Evolutionary conservation across 1,139 yeast genomes (phyloP).

Genomic region (Meyerozyma sp.): DNA sequence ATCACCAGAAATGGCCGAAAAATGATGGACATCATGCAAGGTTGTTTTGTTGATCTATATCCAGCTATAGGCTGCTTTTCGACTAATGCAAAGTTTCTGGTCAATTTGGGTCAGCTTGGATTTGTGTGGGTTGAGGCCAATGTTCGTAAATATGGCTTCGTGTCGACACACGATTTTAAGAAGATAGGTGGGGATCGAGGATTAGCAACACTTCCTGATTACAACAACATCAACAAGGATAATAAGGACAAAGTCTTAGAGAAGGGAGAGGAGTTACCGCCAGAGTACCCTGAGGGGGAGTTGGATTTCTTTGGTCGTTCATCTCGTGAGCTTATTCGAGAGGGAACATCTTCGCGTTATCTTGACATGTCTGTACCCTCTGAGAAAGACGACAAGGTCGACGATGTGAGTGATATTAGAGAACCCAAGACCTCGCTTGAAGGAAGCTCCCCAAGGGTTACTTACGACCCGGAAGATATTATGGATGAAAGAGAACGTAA

Average conservation of each 20-base stretch:
- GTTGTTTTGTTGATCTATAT: slow-evolving; percentile 72
- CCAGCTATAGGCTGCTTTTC: slow-evolving; percentile 84
- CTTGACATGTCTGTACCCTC: neutral
- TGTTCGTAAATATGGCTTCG: slow-evolving; percentile 89
- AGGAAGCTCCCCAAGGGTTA: slow-evolving; percentile 17
- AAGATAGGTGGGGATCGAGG: slow-evolving; percentile 43
- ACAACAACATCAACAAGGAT: slow-evolving; percentile 18
- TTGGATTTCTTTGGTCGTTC: slow-evolving; percentile 59
- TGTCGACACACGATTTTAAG: slow-evolving; percentile 41
- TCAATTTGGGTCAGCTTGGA: slow-evolving; percentile 87
- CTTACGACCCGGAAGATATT: slow-evolving; percentile 35
- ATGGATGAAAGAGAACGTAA: slow-evolving; percentile 36
- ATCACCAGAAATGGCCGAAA: slow-evolving; percentile 90
- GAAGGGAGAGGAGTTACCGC: slow-evolving; percentile 72
- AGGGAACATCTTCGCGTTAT: slow-evolving; percentile 9
- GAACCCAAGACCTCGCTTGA: slow-evolving; percentile 3
- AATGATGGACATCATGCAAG: slow-evolving; percentile 75
- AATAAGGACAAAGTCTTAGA: slow-evolving; percentile 49
- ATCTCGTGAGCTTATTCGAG: slow-evolving; percentile 21
- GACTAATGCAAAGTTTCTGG: slow-evolving; percentile 70
- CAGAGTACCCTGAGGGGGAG: slow-evolving; percentile 58
- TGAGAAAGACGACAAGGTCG: slow-evolving; percentile 4
- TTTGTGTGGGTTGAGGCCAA: slow-evolving; percentile 95
- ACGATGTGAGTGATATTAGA: slow-evolving; percentile 8
- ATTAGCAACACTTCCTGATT: slow-evolving; percentile 36